Conservation (phyloP, 306 rosid species). For the Prunus campanulata region DNA sequence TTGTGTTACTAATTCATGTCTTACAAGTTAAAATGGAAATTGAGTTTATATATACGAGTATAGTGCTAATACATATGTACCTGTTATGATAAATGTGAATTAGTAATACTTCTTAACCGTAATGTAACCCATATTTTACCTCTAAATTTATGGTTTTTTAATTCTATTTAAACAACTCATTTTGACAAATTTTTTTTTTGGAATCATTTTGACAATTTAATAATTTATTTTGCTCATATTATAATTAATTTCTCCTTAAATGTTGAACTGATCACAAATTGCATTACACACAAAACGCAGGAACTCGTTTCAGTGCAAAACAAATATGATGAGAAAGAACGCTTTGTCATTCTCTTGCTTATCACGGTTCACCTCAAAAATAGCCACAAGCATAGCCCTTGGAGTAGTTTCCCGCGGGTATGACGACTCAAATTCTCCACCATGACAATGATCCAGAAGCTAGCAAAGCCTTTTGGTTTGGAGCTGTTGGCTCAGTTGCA, state of each 20-base stretch:
- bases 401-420: slow-evolving; percentile 13
- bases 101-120: too few species aligned
- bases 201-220: not conserved
- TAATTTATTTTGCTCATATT: too few species aligned
- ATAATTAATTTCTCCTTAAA: not conserved
- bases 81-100: too few species aligned
- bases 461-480: slow-evolving; percentile 1
- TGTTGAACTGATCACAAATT: too few species aligned
- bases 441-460: not conserved
- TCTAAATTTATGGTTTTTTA: too few species aligned
- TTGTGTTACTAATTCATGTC: too few species aligned
- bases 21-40: too few species aligned
- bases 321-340: not conserved
- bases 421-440: slow-evolving; percentile 4
- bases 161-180: too few species aligned
- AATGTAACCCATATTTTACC: too few species aligned
- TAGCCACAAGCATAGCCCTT: not conserved
- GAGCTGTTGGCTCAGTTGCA: slow-evolving; percentile 13
- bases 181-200: too few species aligned
- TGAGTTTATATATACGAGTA: too few species aligned
- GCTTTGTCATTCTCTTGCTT: not conserved
- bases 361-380: not conserved
- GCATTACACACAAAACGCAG: not conserved
- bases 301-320: not conserved
- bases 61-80: too few species aligned